Evolutionary conservation across 164 flowering plant species (phyloP), one percentile per base, ranked within the genome.

Genomic region (Umbilicus rupestris): DNA sequence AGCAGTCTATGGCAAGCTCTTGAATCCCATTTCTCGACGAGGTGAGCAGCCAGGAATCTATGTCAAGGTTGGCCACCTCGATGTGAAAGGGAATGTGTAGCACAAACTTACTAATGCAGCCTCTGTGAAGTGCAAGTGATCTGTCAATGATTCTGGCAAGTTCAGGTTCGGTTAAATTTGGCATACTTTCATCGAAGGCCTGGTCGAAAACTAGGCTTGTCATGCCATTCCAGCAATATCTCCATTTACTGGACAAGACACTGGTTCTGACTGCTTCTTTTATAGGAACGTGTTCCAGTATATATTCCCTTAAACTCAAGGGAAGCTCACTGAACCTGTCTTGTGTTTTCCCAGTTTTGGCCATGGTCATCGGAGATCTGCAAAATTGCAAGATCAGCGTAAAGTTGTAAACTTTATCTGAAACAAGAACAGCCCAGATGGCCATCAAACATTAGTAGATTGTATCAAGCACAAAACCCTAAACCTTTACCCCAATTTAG

Each of bases 191-290:
- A 17, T 55, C 60, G 7, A 28, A 55, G 16, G 33, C 60, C 60
- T 28, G 33, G 33, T 55, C 60, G 33, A 55, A 55, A 26, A 55
- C 29, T 12, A 55, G 60, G 12, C 19, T 55, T 11, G 60, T 28
- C 60, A 55, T 55, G 16, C 60, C 35, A 28, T 55, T 55, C 60
- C 60, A 55, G 16, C 60, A 55, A 22, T 55, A 55, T 19, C 60
- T 55, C 35, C 35, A 55, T 55, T 55, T 55, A 28, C 33, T 12
- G 2, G 60, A 55, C 31, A 55, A 55, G 29, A 55, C 19, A 14
- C 60, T 55, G 14, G 33, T 55, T 29, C 60, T 55, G 5, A 55
- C 60, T 16, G 60, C 60, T 55, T 55, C 60, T 29, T 55, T 55
- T 55, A 55, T 14, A 28, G 60, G 60, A 55, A 55, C 19, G 33